A percentile compares a stretch with the other conserved stretches of the same genome.
These are phyloP conservation scores for Blastobotrys arbuscula DNA, from an alignment of 1,139 yeast genomes.

Conservation along the genomic window DNA sequence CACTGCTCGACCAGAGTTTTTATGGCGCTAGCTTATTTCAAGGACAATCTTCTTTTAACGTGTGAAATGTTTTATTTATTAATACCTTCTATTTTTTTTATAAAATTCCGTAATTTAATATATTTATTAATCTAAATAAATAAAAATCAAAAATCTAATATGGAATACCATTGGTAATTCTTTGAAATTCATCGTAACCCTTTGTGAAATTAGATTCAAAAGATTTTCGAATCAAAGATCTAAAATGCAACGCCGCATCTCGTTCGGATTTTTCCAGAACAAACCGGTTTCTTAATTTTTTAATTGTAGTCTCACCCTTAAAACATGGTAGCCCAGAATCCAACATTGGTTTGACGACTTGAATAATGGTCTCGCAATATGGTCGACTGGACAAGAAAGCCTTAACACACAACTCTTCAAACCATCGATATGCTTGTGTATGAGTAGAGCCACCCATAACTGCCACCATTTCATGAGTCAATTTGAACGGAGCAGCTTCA, in stretches of 20 bases:
- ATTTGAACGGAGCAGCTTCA: conserved; percentile 95
- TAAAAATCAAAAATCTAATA: conserved; percentile 40
- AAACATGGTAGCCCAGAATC: conserved; percentile 96
- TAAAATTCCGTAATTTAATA: not conserved
- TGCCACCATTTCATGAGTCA: conserved; percentile 92
- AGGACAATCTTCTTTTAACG: conserved; percentile 10
- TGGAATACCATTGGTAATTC: conserved; percentile 93
- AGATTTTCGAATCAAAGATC: conserved; percentile 69
- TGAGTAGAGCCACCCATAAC: conserved; percentile 86
- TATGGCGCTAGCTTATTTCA: conserved; percentile 1
- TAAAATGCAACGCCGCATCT: conserved; percentile 78
- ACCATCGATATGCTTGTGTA: conserved; percentile 89
- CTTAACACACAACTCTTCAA: conserved; percentile 90
- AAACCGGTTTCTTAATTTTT: conserved; percentile 69
- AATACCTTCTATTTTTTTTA: not conserved
- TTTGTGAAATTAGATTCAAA: conserved; percentile 85
- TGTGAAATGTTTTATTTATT: conserved; percentile 4
- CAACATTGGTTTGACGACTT: conserved; percentile 87
- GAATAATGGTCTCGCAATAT: conserved; percentile 78
- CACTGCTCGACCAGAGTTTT: conserved; percentile 4
- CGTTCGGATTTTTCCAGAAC: conserved; percentile 74
- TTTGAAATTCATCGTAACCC: conserved; percentile 97
- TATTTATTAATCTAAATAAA: not conserved
- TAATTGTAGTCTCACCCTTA: conserved; percentile 75
- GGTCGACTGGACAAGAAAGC: conserved; percentile 89